Evolutionary conservation across 306 rosid species (phyloP).

Genomic region (Dryas octopetala): DNA sequence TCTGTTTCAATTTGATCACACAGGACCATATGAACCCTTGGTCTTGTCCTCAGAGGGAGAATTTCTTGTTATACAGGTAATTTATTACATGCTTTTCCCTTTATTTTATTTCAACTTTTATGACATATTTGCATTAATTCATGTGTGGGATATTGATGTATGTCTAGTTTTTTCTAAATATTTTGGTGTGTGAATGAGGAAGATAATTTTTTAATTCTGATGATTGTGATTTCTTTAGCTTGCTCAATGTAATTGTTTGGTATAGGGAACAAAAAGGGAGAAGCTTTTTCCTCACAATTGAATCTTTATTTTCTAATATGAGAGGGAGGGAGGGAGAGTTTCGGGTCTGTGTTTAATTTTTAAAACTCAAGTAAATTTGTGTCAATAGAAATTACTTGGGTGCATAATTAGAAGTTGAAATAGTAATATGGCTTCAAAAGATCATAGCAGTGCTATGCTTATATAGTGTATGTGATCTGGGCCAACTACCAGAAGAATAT

Average conservation of each 20-base stretch:
- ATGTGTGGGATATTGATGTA: too few relatives aligned
- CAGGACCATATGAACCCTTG: conserved; percentile 74
- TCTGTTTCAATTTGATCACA: conserved; percentile 65
- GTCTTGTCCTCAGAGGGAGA: conserved; percentile 55
- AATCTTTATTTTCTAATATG: not conserved
- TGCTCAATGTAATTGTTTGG: not conserved
- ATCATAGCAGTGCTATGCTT: not conserved
- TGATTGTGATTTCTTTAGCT: not conserved
- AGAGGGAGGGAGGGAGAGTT: not conserved
- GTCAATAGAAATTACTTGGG: not conserved
- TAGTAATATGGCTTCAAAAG: conserved; percentile 2
- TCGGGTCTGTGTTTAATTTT: not conserved
- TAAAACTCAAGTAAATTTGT: not conserved
- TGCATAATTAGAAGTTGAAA: not conserved
- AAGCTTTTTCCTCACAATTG: not conserved
- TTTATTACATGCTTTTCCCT: conserved; percentile 2
- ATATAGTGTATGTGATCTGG: not conserved
- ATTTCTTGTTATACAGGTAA: conserved; percentile 63
- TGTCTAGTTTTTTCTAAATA: too few relatives aligned
- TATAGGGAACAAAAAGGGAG: not conserved
- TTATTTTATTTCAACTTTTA: not conserved
- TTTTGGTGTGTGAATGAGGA: not conserved
- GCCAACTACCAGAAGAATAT: not conserved
- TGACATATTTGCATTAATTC: not conserved
- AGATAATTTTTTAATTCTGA: not conserved